These are phyloP conservation scores for Leucocoprinus gongylophorus DNA, from an alignment of 1,284 basidiomycete genomes.

Conservation along the genomic window DNA sequence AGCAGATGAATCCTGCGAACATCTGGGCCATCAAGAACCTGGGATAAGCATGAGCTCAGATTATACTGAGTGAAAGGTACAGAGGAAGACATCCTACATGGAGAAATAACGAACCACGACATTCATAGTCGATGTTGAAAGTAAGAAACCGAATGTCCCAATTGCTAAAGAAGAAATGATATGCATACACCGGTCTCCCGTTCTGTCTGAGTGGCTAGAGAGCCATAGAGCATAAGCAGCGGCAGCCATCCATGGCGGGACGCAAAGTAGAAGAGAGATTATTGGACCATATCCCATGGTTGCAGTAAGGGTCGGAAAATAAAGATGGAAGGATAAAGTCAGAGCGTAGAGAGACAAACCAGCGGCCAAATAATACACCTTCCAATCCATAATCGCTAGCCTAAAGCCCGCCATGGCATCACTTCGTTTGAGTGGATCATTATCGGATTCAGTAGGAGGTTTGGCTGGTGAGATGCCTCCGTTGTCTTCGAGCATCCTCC, in stretches of 20 bases:
- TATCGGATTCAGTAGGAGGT: conserved; percentile 21
- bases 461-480: conserved; percentile 34
- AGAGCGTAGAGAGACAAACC: conserved; percentile 46
- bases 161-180: conserved; percentile 45
- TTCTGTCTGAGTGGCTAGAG: conserved; percentile 63
- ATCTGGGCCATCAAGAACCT: conserved; percentile 75
- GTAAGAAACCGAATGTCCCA: conserved; percentile 67
- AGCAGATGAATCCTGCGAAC: conserved; percentile 63
- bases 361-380: conserved; percentile 67
- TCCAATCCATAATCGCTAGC: conserved; percentile 61
- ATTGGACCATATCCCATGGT: conserved; percentile 65
- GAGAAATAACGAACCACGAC: conserved; percentile 62
- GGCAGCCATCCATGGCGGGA: conserved; percentile 72
- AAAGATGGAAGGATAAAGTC: conserved; percentile 60
- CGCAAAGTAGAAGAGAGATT: conserved; percentile 65
- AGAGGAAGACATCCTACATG: conserved; percentile 38
- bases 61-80: conserved; percentile 2
- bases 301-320: conserved; percentile 59
- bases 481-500: conserved; percentile 68
- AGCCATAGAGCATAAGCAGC: conserved; percentile 45
- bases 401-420: conserved; percentile 40
- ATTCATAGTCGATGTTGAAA: conserved; percentile 68
- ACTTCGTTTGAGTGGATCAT: conserved; percentile 1
- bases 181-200: conserved; percentile 61
- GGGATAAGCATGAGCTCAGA: background rate